Base-by-base conservation (phyloP, 192 early-diverging fungal genomes). In the Umbelopsis sp. region DNA sequence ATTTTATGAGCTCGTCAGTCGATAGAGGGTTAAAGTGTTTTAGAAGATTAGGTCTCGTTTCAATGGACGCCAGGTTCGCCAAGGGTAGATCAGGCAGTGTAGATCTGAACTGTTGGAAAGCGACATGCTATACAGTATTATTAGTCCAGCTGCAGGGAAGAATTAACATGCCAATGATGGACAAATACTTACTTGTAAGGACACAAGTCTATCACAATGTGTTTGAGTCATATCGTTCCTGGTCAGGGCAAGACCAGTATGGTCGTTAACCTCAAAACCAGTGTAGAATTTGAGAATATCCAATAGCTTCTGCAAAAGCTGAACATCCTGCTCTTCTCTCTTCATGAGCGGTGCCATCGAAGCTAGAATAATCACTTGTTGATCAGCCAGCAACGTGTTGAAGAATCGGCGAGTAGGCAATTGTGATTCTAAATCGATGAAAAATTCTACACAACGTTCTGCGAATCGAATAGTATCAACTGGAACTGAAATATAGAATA, bases 371-470 rank as follows among this genome's bases (percentile, higher is more conserved):
- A 88, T 73, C 34, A 97, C 76, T 45, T 95, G 87, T 59, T 91
- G 89, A 71, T 99, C 97, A 11, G 89, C 82, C 20, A 99, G 70
- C 6, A 99, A 62, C 2, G 87, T 80, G 72, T 92, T 88, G 54
- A 98, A 88, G 69, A 87, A 95, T 41, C 97, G 89, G n/a, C 97
- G 91, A 2, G 97, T 98, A 4, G 96, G 89, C 65, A 98, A 79
- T 80, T 98, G 97, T 20, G 93, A 86, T 66, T 91, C 88, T 10
- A 99, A 77, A 70, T 95, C 93, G 12, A 96, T 92, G 47, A 99
- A 71, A 21, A 99, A 86, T 79, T 98, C 95, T 12, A 97, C 67
- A 65, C 91, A 89, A 24, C 92, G 84, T 36, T 89, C 89, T 65
- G 82, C 83, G 65, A 92, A 96, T 25, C 74, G 72, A 26, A 93